Percentiles rank a stretch among this genome's conserved stretches.
These are phyloP conservation scores for Puccinia horiana DNA, from an alignment of 1,284 basidiomycete genomes.

Conservation along the genomic window DNA sequence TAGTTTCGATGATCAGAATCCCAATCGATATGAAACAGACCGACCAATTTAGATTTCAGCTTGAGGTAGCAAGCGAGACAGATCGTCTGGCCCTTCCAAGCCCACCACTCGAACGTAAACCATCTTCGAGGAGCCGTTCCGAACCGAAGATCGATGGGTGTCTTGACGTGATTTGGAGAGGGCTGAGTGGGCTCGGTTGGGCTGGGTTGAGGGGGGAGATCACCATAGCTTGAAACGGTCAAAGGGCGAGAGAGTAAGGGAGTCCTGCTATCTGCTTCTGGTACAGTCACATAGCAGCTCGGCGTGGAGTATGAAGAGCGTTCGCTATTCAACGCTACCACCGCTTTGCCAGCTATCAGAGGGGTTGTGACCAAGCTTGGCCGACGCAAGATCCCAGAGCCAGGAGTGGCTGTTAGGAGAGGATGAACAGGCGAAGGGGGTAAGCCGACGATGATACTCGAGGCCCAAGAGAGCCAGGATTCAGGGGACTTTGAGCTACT, in stretches of 20 bases:
- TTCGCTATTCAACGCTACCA: not conserved
- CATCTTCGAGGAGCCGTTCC: slow-evolving; percentile 23
- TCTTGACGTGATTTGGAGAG: not conserved
- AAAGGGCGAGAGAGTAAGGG: slow-evolving; percentile 7
- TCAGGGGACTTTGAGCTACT: not conserved
- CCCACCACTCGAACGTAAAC: slow-evolving; percentile 20
- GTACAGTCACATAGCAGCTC: not conserved
- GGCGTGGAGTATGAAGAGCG: not conserved
- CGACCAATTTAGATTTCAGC: not conserved
- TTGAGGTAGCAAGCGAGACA: not conserved
- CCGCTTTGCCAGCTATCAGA: not conserved
- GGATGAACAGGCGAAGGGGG: slow-evolving; percentile 19
- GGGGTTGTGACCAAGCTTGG: not conserved
- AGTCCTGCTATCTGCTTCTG: slow-evolving; percentile 12
- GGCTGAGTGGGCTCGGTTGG: not conserved
- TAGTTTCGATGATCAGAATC: slow-evolving; percentile 28
- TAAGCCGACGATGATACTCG: slow-evolving; percentile 11
- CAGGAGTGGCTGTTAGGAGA: not conserved
- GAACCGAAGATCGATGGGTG: slow-evolving; percentile 1
- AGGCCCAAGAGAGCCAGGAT: slow-evolving; percentile 33
- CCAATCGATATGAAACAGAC: slow-evolving; percentile 46
- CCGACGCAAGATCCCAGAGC: slow-evolving; percentile 15
- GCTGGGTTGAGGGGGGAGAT: not conserved
- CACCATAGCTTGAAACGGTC: not conserved
- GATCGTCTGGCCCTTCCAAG: slow-evolving; percentile 21